Percentiles rank a stretch among this genome's conserved stretches.
phyloP scores from a whole-genome alignment of 2,329 filamentous ascomycete species.

The Alternaria viburni region DNA sequence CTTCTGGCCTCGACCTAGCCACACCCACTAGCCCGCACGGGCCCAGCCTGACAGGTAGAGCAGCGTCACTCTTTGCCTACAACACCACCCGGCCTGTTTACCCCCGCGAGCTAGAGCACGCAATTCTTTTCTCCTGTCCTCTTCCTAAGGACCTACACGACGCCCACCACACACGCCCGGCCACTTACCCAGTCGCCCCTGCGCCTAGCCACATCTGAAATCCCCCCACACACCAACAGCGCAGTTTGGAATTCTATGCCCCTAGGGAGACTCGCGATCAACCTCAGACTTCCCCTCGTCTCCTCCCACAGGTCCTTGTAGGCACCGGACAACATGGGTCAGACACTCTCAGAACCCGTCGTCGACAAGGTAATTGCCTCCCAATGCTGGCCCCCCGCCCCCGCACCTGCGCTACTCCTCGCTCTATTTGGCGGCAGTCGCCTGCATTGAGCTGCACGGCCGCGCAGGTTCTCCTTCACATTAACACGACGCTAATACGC shows the following conservation, averaged over 20 bases:
- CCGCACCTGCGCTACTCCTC: conserved; percentile 30
- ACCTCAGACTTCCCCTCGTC: conserved; percentile 28
- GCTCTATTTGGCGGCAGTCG: conserved; percentile 12
- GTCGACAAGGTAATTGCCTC: conserved; percentile 86
- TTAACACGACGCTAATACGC: conserved; percentile 7
- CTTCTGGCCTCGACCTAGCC: conserved; percentile 18
- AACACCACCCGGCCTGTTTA: conserved; percentile 28
- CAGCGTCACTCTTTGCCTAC: conserved; percentile 19
- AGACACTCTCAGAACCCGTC: conserved; percentile 98
- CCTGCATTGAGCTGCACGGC: conserved; percentile 10
- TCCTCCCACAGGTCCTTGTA: conserved; percentile 35
- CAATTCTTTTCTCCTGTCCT: conserved; percentile 17
- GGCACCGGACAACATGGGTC: conserved; percentile 73
- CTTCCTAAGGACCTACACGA: not conserved
- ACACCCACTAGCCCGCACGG: conserved; percentile 10
- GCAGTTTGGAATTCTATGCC: conserved; percentile 44
- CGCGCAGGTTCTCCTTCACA: not conserved
- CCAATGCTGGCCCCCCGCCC: conserved; percentile 35
- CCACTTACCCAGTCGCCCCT: conserved; percentile 2
- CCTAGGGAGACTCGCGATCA: conserved; percentile 27
- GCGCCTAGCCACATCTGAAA: conserved; percentile 11
- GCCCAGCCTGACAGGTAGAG: conserved; percentile 15
- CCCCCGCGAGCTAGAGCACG: conserved; percentile 26
- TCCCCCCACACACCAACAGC: conserved; percentile 36
- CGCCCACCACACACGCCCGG: conserved; percentile 3